Evolutionary conservation across 495 filamentous ascomycete genomes (phyloP).

Genomic region (Aspergillus olivimuriae): DNA sequence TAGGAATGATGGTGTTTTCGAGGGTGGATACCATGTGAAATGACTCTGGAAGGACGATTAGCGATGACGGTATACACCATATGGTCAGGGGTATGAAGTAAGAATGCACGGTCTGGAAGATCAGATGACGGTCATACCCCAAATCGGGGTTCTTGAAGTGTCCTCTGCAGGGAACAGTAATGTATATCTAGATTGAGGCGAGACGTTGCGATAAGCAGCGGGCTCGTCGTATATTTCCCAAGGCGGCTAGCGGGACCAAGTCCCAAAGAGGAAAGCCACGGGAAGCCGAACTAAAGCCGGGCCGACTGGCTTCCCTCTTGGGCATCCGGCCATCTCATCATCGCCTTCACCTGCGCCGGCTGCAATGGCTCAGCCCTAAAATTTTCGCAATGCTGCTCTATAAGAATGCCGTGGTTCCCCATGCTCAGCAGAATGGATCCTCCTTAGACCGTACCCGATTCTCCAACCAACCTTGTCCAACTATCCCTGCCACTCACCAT

Average conservation of each 20-base stretch:
- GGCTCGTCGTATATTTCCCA: slow-evolving; percentile 27
- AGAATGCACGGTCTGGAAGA: too few species aligned
- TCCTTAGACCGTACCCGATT: too few species aligned
- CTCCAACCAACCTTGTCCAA: too few species aligned
- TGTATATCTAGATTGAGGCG: too few species aligned
- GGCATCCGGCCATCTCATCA: background rate
- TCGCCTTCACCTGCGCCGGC: too few species aligned
- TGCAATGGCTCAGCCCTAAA: background rate
- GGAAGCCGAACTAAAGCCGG: slow-evolving; percentile 9
- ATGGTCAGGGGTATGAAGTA: too few species aligned
- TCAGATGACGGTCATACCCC: too few species aligned
- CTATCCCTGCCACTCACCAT: background rate
- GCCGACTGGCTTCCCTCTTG: slow-evolving; percentile 3
- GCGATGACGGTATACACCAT: too few species aligned
- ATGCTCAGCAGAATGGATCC: background rate
- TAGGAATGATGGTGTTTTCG: too few species aligned
- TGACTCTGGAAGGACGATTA: too few species aligned
- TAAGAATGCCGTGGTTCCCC: slow-evolving; percentile 7
- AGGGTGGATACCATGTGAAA: too few species aligned
- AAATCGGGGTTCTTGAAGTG: background rate
- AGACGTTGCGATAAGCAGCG: slow-evolving; percentile 4
- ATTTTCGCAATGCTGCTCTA: slow-evolving; percentile 7
- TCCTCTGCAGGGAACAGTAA: background rate
- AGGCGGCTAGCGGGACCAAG: slow-evolving; percentile 12
- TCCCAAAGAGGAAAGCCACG: slow-evolving; percentile 19